These are phyloP conservation scores for Raphanus raphanistrum DNA, from an alignment of 345 rosid species.

Conservation along the genomic window DNA sequence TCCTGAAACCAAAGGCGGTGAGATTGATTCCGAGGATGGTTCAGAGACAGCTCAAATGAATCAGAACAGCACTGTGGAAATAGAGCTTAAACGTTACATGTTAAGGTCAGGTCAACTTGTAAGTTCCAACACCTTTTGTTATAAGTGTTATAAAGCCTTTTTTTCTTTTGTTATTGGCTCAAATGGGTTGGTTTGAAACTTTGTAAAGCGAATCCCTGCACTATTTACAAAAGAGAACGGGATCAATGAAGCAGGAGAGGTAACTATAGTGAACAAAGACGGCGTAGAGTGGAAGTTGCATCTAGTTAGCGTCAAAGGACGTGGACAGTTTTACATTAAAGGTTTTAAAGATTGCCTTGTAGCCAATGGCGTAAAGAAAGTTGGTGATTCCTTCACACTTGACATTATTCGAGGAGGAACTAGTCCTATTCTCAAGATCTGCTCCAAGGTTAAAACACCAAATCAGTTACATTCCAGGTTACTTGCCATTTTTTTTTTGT, in stretches of 20 bases:
- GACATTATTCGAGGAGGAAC: slow-evolving; percentile 28
- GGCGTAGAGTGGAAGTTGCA: slow-evolving; percentile 27
- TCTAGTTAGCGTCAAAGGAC: slow-evolving; percentile 24
- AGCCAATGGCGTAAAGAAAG: slow-evolving; percentile 17
- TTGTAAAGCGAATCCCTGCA: slow-evolving; percentile 23
- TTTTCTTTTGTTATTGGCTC: not conserved
- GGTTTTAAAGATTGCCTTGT: not conserved
- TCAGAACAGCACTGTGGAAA: not conserved
- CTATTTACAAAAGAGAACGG: slow-evolving; percentile 8
- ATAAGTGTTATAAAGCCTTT: not conserved
- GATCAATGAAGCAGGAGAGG: slow-evolving; percentile 24
- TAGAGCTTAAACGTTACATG: slow-evolving; percentile 13
- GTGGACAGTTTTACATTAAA: slow-evolving; percentile 27
- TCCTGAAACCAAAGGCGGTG: slow-evolving; percentile 11
- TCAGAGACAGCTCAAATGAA: not conserved
- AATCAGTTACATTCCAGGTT: not conserved
- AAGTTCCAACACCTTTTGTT: slow-evolving; percentile 14
- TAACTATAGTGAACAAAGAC: slow-evolving; percentile 19
- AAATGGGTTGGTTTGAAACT: not conserved
- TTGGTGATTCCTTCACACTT: slow-evolving; percentile 28
- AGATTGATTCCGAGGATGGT: not conserved
- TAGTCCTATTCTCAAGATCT: slow-evolving; percentile 19
- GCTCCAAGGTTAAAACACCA: slow-evolving; percentile 28
- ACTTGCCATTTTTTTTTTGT: not conserved
- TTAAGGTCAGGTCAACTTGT: slow-evolving; percentile 21